Evolutionary conservation across 768 basidiomycete genomes (phyloP).

Genomic region (Clavaria fumosa): DNA sequence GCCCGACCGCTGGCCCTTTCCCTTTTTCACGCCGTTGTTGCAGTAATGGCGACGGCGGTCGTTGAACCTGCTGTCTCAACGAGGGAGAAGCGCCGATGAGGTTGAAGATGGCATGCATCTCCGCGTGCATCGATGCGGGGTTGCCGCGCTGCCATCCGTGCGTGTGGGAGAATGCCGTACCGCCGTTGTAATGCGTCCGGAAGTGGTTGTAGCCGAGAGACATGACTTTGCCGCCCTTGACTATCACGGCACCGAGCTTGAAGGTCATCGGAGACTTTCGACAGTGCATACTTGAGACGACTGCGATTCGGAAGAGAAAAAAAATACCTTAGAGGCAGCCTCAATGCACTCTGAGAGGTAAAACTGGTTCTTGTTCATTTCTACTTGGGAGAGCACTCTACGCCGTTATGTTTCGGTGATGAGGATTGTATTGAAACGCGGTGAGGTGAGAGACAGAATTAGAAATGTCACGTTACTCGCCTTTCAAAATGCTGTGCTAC

Average conservation of each 20-base stretch:
- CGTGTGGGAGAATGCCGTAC: constrained; percentile 22
- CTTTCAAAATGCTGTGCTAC: too few species aligned
- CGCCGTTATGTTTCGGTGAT: too few species aligned
- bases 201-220: constrained; percentile 40
- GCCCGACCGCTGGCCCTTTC: constrained; percentile 6
- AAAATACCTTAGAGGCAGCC: constrained; percentile 27
- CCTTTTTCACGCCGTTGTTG: constrained; percentile 10
- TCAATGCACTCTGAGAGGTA: constrained; percentile 35
- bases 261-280: constrained; percentile 29
- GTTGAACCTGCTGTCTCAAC: constrained; percentile 41
- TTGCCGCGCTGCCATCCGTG: too few species aligned
- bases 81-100: constrained; percentile 34
- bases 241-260: constrained; percentile 28
- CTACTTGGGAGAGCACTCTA: too few species aligned
- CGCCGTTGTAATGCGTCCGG: constrained; percentile 36
- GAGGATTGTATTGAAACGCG: too few species aligned
- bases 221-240: constrained; percentile 42
- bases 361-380: constrained; percentile 34
- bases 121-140: constrained; percentile 35
- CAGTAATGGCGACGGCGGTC: constrained; percentile 8
- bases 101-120: constrained; percentile 45
- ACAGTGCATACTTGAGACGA: background rate
- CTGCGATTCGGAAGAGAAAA: background rate
- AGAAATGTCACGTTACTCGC: too few species aligned
- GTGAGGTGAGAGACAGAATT: too few species aligned